These are phyloP conservation scores for Ramularia endophylla DNA, from an alignment of 2,329 filamentous ascomycete genomes.

Conservation along the genomic window DNA sequence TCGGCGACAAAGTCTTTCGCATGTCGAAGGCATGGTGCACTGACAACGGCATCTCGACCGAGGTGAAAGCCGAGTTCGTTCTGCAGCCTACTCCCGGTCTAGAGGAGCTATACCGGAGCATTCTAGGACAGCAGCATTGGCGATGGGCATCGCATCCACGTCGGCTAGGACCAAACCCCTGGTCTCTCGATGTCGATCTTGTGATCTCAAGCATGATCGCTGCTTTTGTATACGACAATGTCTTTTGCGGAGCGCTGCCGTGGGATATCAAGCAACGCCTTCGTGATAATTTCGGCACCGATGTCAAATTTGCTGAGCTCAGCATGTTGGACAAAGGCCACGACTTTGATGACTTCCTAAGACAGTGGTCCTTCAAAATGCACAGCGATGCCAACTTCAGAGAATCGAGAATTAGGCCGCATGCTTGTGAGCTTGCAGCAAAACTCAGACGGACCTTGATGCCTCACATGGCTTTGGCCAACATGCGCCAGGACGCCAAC, in stretches of 20 bases:
- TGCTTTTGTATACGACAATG: not conserved
- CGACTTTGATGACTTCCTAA: not conserved
- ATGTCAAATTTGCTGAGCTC: not conserved
- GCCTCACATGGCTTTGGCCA: not conserved
- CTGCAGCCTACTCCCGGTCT: no score
- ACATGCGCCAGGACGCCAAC: not conserved
- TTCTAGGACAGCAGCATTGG: no score
- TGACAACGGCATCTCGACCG: no score
- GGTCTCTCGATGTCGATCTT: no score
- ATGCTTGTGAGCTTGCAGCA: not conserved
- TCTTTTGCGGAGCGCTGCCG: not conserved
- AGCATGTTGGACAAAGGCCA: not conserved
- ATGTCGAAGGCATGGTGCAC: no score
- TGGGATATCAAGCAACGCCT: not conserved
- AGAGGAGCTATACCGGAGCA: no score
- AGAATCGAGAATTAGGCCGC: not conserved
- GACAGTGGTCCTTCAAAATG: constrained; percentile 1
- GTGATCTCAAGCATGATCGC: no score
- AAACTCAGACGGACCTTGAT: not conserved
- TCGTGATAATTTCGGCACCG: not conserved
- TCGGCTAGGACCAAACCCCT: no score
- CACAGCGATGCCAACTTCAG: not conserved
- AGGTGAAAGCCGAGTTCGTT: no score
- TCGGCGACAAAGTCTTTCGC: no score
- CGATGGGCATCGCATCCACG: no score